Conservation (phyloP, 768 basidiomycete species). For the Kwoniella shandongensis region DNA sequence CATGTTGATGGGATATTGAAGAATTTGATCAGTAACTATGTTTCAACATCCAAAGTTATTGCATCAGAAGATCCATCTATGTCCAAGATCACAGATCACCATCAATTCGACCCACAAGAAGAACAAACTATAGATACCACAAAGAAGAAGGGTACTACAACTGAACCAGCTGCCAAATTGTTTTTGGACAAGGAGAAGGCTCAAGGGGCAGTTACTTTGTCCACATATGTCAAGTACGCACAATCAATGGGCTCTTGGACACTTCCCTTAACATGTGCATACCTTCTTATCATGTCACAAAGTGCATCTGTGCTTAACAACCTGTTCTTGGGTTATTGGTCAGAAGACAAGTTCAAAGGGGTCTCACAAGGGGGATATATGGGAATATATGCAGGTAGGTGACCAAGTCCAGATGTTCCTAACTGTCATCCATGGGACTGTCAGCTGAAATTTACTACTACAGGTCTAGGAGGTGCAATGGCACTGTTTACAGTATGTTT, state of each 20-base stretch:
- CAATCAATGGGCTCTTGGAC: constrained; percentile 57
- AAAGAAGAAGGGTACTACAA: not conserved
- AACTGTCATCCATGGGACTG: not conserved
- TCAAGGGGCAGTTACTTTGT: constrained; percentile 60
- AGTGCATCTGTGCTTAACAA: constrained; percentile 63
- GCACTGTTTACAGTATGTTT: constrained; percentile 22
- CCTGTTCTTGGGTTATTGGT: constrained; percentile 75
- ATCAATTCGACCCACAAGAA: constrained; percentile 59
- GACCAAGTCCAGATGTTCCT: constrained; percentile 4
- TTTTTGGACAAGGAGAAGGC: constrained; percentile 61
- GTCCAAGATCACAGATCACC: no score
- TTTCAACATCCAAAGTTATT: no score
- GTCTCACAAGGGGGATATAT: constrained; percentile 70
- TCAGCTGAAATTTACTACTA: no score
- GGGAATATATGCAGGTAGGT: constrained; percentile 58
- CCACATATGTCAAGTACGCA: constrained; percentile 60
- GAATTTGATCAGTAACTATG: no score
- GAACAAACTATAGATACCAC: not conserved
- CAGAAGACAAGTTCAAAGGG: constrained; percentile 60
- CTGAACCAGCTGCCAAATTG: constrained; percentile 16
- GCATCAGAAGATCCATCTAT: no score
- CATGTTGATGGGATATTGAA: no score
- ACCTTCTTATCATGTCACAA: constrained; percentile 59
- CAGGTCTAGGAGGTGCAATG: constrained; percentile 32
- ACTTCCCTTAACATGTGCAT: constrained; percentile 24